phyloP scores from a whole-genome alignment of 164 flowering plant genomes.

The Warburgia ugandensis region DNA sequence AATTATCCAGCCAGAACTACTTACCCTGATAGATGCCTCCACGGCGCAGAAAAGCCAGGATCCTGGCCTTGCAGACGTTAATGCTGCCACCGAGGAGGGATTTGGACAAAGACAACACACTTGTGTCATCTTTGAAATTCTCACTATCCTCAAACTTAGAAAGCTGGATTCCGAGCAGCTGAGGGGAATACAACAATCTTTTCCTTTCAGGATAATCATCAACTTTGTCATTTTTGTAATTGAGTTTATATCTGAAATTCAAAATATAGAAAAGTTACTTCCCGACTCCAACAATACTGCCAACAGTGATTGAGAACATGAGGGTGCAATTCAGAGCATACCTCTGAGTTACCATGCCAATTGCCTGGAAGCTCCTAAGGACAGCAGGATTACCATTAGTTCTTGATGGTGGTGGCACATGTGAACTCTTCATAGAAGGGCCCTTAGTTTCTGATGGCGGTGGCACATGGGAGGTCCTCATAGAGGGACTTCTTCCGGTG shows the following conservation, averaged over 20 bases:
- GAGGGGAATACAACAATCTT: conserved; percentile 29
- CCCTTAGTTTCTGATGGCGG: conserved; percentile 18
- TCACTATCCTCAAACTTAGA: conserved; percentile 36
- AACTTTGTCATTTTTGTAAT: conserved; percentile 53
- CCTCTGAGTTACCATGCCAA: conserved; percentile 69
- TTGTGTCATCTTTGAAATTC: conserved; percentile 43
- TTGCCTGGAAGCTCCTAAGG: conserved; percentile 75
- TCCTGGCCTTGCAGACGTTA: conserved; percentile 60
- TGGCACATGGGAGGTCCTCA: conserved; percentile 39
- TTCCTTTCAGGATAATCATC: conserved; percentile 42
- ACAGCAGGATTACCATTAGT: conserved; percentile 34
- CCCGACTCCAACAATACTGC: neutral
- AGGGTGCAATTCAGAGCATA: conserved; percentile 14
- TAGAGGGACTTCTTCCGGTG: conserved; percentile 68
- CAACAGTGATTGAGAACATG: neutral
- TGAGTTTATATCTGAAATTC: conserved; percentile 52
- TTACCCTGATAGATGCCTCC: conserved; percentile 67
- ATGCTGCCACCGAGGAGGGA: conserved; percentile 72
- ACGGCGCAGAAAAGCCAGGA: conserved; percentile 37
- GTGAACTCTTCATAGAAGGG: conserved; percentile 59
- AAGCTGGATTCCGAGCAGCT: conserved; percentile 25
- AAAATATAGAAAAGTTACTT: neutral
- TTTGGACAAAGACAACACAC: conserved; percentile 45
- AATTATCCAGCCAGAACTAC: neutral
- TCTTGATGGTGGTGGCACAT: conserved; percentile 11